phyloP scores from a whole-genome alignment of 2,329 filamentous ascomycete species.

The Ploettnerulaceae sp. region DNA sequence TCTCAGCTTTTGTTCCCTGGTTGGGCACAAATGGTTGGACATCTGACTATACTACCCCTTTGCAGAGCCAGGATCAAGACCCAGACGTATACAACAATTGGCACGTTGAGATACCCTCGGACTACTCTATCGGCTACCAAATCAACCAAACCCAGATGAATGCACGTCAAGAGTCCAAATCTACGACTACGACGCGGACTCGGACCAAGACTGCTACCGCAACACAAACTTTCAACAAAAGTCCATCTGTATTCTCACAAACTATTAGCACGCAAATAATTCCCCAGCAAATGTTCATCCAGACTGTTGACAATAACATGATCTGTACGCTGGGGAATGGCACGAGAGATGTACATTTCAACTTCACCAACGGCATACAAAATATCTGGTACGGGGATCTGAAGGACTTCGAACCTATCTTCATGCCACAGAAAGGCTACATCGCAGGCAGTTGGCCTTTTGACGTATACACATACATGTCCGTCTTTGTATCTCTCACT shows the following conservation, averaged over 20 bases:
- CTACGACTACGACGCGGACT: background rate
- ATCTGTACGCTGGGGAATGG: conserved; percentile 9
- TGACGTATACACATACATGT: background rate
- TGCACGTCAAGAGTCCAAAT: too few species aligned
- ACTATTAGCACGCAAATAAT: background rate
- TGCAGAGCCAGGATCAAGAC: background rate
- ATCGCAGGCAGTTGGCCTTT: background rate
- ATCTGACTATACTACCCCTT: background rate
- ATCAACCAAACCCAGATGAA: background rate
- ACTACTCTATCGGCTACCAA: background rate
- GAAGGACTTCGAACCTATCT: background rate
- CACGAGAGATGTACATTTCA: conserved; percentile 5
- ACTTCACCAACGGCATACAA: conserved; percentile 1
- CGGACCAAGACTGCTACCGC: background rate
- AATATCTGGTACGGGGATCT: conserved; percentile 1
- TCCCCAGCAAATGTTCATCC: conserved; percentile 2
- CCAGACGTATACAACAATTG: background rate
- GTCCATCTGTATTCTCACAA: background rate
- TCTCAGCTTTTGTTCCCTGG: background rate
- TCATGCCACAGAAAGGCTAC: background rate
- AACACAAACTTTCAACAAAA: background rate
- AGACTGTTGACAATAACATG: conserved; percentile 1
- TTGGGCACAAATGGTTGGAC: background rate
- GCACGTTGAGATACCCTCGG: background rate
- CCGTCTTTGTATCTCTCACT: conserved; percentile 2